Conservation (phyloP, 257 asterid genomes). For the Fraxinus cuspidata region DNA sequence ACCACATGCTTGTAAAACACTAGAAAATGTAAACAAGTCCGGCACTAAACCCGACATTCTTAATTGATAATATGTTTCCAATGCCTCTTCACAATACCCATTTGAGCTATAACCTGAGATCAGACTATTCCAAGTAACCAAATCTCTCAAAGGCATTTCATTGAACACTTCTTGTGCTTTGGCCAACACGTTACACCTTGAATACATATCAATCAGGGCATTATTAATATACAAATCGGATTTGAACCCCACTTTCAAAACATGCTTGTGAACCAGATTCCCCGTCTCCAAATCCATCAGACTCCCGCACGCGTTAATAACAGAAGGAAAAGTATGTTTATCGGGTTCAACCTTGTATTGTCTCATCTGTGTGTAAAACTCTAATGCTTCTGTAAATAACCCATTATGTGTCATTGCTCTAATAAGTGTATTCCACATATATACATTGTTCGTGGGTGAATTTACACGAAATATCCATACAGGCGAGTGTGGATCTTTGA, state of each 20-base stretch:
- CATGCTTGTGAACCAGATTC: conserved; percentile 51
- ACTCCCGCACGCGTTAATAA: conserved; percentile 67
- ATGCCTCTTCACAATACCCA: conserved; percentile 61
- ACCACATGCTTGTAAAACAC: conserved; percentile 62
- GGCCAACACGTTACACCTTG: conserved; percentile 46
- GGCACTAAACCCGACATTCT: conserved; percentile 47
- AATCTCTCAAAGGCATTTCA: conserved; percentile 58
- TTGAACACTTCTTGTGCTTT: conserved; percentile 66
- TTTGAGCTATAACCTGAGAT: conserved; percentile 72
- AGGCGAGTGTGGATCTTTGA: conserved; percentile 55
- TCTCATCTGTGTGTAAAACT: conserved; percentile 59
- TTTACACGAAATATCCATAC: conserved; percentile 42
- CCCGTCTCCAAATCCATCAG: conserved; percentile 55
- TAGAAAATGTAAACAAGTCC: conserved; percentile 57
- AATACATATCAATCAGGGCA: conserved; percentile 76
- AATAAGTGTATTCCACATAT: conserved; percentile 66
- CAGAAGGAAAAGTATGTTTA: conserved; percentile 73
- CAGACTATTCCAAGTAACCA: conserved; percentile 87
- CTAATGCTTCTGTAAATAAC: conserved; percentile 49
- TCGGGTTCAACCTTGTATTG: conserved; percentile 50
- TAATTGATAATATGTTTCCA: conserved; percentile 43
- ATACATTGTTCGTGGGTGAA: conserved; percentile 33
- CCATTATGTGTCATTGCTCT: conserved; percentile 76
- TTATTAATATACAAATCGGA: conserved; percentile 66
- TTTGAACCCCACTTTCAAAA: conserved; percentile 47